A percentile compares a stretch with the other conserved stretches of the same genome.
Conservation (phyloP, 2,329 filamentous ascomycete species). For the Cytospora piceicola region DNA sequence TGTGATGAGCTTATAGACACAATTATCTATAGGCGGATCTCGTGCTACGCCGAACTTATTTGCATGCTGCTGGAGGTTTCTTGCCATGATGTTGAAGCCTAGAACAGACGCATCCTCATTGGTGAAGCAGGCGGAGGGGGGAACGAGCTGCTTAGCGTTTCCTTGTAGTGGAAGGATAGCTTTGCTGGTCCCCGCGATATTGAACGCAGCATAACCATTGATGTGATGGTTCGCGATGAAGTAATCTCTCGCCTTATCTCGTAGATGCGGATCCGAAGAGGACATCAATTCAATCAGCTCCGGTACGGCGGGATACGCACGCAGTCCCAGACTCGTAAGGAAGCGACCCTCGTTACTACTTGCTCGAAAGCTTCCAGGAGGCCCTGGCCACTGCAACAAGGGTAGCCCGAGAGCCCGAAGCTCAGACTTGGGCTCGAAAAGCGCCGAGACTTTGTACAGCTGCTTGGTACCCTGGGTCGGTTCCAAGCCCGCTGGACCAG, state of each 20-base stretch:
- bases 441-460: constrained; percentile 73
- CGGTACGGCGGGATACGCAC: constrained; percentile 68
- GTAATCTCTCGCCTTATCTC: constrained; percentile 76
- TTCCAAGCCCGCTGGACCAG: constrained; percentile 59
- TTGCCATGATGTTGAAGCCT: constrained; percentile 77
- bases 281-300: constrained; percentile 82
- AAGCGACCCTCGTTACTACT: constrained; percentile 75
- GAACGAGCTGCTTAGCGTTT: constrained; percentile 65
- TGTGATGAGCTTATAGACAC: constrained; percentile 72
- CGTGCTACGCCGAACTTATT: constrained; percentile 82
- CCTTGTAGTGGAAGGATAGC: constrained; percentile 76
- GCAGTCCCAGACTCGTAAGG: constrained; percentile 72
- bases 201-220: constrained; percentile 73
- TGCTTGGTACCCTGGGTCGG: constrained; percentile 53
- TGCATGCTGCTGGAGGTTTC: constrained; percentile 79
- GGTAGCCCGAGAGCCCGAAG: constrained; percentile 73
- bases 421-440: constrained; percentile 77
- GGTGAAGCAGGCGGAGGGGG: constrained; percentile 78
- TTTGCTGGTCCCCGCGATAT: constrained; percentile 57
- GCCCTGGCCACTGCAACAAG: constrained; percentile 79
- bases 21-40: constrained; percentile 78
- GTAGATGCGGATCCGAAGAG: constrained; percentile 59
- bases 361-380: constrained; percentile 64
- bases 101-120: constrained; percentile 77
- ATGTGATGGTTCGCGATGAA: constrained; percentile 79